Evolutionary conservation across 148 eudicot species (phyloP).

Genomic region (Camellia lanceoleosa): DNA sequence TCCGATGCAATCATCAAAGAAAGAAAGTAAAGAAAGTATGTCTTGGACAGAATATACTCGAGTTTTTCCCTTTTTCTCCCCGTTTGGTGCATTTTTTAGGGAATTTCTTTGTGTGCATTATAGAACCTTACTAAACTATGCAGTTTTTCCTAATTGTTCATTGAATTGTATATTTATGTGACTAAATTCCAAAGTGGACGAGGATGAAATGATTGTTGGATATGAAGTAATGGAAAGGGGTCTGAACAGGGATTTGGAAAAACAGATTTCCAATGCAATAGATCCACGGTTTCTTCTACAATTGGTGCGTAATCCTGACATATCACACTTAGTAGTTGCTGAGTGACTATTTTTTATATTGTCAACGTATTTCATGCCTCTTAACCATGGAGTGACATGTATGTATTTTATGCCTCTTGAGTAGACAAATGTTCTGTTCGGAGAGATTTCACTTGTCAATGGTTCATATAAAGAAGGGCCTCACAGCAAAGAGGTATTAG

Average conservation of each 20-base stretch:
- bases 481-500: conserved; percentile 52
- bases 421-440: conserved; percentile 80
- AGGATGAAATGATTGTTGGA: conserved; percentile 66
- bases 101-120: background rate
- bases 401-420: conserved; percentile 22
- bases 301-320: conserved; percentile 47
- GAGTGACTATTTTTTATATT: background rate
- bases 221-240: conserved; percentile 43
- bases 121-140: background rate
- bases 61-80: background rate
- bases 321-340: background rate
- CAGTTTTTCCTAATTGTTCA: conserved; percentile 3
- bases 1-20: conserved; percentile 50
- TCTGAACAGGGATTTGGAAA: conserved; percentile 56
- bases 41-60: conserved; percentile 2
- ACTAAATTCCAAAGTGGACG: conserved; percentile 46
- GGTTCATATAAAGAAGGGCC: conserved; percentile 41
- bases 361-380: background rate
- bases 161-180: background rate
- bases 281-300: conserved; percentile 85
- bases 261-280: conserved; percentile 72
- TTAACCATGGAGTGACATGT: background rate
- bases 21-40: conserved; percentile 57
- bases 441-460: conserved; percentile 47
- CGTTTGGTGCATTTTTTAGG: background rate